Evolutionary conservation across 2,329 filamentous ascomycete genomes (phyloP), one percentile per base, ranked within the genome.

Genomic region (Alternaria alternata): DNA sequence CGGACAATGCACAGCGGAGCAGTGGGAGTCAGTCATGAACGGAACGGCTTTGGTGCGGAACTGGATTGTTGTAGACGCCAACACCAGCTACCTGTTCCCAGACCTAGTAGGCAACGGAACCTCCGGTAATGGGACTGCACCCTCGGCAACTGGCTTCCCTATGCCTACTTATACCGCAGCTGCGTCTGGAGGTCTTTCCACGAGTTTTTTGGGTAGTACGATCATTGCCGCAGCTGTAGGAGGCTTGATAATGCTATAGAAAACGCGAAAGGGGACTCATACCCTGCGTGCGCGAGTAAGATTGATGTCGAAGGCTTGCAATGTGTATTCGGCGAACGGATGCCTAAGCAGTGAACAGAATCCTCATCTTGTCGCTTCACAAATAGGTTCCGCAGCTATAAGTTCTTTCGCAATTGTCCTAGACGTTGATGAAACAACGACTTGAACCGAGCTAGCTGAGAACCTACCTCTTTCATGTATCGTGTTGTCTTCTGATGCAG

Each of bases 31-130:
- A 2, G 74, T 77, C 6, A 74, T 78, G 44, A 69, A 75, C 38
- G 73, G 73, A 4, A 69, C 64, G 7, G 74, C 74, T 16, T 36
- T 74, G 51, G 67, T 77, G 12, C 70, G 64, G 41, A 71, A 77
- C 36, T 77, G 74, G 73, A 76, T 77, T 34, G 68, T 77, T 8
- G 68, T 77, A 3, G 74, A 77, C 64, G 68, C 63, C 14, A 77
- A 78, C 39, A 74, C 74, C 2, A 73, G 63, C 22, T 64, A 54
- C 9, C 43, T 78, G 41, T 76, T 77, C 38, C 73, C 74, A 4
- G 75, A 71, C 7, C 48, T 73, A 20, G 53, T 51, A 1, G 51
- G 56, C 1, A 72, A 69, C 51, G 61, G 59, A 5, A 71, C 68
- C 6, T 38, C 42, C 2, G 58, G 48, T 0, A 68, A 68, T 44